phyloP scores from a whole-genome alignment of 2,329 filamentous ascomycete species.

The Zymoseptoria tritici region DNA sequence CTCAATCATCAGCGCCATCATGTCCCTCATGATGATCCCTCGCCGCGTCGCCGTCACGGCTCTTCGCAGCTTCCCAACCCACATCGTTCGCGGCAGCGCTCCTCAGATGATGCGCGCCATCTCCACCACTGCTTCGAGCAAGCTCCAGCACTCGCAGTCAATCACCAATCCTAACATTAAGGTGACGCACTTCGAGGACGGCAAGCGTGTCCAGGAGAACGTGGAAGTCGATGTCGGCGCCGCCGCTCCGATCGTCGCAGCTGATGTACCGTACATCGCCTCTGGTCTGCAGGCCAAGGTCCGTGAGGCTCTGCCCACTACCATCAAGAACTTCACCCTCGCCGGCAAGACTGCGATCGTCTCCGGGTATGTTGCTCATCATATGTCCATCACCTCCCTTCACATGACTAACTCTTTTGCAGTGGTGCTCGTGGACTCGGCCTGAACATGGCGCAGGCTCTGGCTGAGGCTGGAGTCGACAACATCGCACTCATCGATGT shows the following conservation, averaged over 20 bases:
- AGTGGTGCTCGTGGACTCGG: constrained; percentile 65
- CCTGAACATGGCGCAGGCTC: constrained; percentile 71
- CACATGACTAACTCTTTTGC: too few relatives aligned
- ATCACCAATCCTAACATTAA: constrained; percentile 23
- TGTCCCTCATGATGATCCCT: neutral
- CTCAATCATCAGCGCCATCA: neutral
- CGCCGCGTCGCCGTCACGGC: neutral
- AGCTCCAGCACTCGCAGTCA: too few relatives aligned
- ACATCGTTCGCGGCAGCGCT: too few relatives aligned
- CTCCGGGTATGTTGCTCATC: constrained; percentile 49
- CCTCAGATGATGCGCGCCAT: too few relatives aligned
- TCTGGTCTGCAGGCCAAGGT: constrained; percentile 31
- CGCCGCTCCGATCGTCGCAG: constrained; percentile 26
- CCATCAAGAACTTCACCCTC: constrained; percentile 61
- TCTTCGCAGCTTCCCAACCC: too few relatives aligned
- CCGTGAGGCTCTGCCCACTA: constrained; percentile 50
- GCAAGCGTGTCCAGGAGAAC: constrained; percentile 25
- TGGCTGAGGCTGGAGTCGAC: constrained; percentile 67
- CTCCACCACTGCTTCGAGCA: too few relatives aligned
- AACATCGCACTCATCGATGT: constrained; percentile 69
- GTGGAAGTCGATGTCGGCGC: constrained; percentile 18
- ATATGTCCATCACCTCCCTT: too few relatives aligned
- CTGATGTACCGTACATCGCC: constrained; percentile 27
- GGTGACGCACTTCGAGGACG: constrained; percentile 27
- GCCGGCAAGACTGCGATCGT: constrained; percentile 57